Percentiles rank a stretch among this genome's conserved stretches.
Conservation (phyloP, 495 filamentous ascomycete genomes). For the Tetracladium marchalianum region DNA sequence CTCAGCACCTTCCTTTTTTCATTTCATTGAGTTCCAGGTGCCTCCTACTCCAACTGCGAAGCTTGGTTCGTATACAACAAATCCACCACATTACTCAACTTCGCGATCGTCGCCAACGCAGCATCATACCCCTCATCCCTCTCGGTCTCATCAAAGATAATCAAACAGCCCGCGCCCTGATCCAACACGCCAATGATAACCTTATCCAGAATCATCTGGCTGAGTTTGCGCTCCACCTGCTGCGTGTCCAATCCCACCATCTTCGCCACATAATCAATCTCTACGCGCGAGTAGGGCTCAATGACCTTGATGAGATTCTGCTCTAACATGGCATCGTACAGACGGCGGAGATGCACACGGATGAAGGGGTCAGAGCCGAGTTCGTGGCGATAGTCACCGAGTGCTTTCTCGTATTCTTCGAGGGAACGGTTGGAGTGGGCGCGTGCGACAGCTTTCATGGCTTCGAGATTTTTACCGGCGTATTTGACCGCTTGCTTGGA, state of each 20-base stretch:
- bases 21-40: not conserved
- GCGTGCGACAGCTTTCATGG: slow-evolving; percentile 96
- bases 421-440: slow-evolving; percentile 90
- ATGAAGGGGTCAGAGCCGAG: slow-evolving; percentile 90
- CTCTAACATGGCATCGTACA: slow-evolving; percentile 98
- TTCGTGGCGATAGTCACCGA: slow-evolving; percentile 81
- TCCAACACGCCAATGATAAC: slow-evolving; percentile 96
- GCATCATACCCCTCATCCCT: slow-evolving; percentile 90
- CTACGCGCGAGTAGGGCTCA: slow-evolving; percentile 92
- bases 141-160: slow-evolving; percentile 91
- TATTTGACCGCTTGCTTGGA: slow-evolving; percentile 95
- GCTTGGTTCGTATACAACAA: slow-evolving; percentile 96
- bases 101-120: slow-evolving; percentile 89
- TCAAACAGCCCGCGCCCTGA: slow-evolving; percentile 93
- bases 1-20: no score
- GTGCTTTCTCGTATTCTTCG: slow-evolving; percentile 91
- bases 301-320: slow-evolving; percentile 99
- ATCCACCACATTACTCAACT: slow-evolving; percentile 94
- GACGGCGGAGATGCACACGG: slow-evolving; percentile 80
- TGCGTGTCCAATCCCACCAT: slow-evolving; percentile 93
- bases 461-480: slow-evolving; percentile 86
- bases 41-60: slow-evolving; percentile 71
- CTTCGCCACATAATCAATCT: slow-evolving; percentile 93
- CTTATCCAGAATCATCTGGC: slow-evolving; percentile 98
- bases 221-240: slow-evolving; percentile 95